Conservation (phyloP, 2,329 filamentous ascomycete genomes). For the Hypoxylon sp. region DNA sequence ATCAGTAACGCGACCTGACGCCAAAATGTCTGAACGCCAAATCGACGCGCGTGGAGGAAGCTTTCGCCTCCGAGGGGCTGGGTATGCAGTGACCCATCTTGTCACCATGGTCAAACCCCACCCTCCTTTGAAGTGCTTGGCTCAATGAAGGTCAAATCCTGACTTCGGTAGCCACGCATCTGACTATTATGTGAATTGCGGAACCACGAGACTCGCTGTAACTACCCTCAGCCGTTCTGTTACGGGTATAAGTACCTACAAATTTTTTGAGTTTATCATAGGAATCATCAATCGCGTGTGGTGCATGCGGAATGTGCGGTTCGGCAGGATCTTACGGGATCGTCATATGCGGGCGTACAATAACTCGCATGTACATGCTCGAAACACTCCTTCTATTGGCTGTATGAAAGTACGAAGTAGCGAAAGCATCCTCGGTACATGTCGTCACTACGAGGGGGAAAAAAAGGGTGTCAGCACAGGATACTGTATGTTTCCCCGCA, state of each 20-base stretch:
- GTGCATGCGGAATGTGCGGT: too few relatives aligned
- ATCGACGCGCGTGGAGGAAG: slow-evolving; percentile 24
- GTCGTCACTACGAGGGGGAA: slow-evolving; percentile 1
- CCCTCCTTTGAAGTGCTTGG: slow-evolving; percentile 11
- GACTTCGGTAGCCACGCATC: too few relatives aligned
- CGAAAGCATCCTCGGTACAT: slow-evolving; percentile 1
- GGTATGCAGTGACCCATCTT: slow-evolving; percentile 9
- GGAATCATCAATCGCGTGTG: too few relatives aligned
- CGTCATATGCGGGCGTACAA: slow-evolving; percentile 2
- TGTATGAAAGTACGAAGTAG: slow-evolving; percentile 5
- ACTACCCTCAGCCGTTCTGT: slow-evolving; percentile 6
- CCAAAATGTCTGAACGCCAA: slow-evolving; percentile 31
- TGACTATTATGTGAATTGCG: slow-evolving; percentile 7
- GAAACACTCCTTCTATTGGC: slow-evolving; percentile 8
- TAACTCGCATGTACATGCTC: slow-evolving; percentile 15
- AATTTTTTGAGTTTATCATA: too few relatives aligned
- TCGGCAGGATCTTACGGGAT: slow-evolving; percentile 10
- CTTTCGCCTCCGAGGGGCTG: slow-evolving; percentile 23
- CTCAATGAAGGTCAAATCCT: too few relatives aligned
- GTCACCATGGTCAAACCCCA: slow-evolving; percentile 29
- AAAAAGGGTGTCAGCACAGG: slow-evolving; percentile 5
- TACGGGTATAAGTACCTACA: slow-evolving; percentile 15
- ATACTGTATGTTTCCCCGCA: slow-evolving; percentile 8
- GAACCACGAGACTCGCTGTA: slow-evolving; percentile 2
- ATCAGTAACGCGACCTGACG: slow-evolving; percentile 16